Conservation (phyloP, 1,284 basidiomycete species). For the Austropuccinia psidii region DNA sequence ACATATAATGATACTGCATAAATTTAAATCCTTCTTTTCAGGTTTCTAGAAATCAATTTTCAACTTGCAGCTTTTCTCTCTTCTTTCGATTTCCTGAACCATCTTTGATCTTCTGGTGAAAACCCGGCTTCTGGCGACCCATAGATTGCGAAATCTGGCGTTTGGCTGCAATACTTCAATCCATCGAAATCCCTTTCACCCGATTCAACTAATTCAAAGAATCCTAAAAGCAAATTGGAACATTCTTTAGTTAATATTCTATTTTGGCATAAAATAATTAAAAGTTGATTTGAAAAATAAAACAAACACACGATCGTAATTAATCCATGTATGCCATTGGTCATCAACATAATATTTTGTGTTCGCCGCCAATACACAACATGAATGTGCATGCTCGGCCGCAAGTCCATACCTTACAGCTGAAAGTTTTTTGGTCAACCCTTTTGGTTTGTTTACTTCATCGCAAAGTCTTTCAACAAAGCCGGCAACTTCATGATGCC, state of each 20-base stretch:
- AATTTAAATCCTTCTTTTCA: too few species aligned
- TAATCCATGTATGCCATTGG: conserved; percentile 38
- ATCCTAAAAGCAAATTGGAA: conserved; percentile 8
- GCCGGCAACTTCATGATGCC: conserved; percentile 36
- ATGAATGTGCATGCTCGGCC: conserved; percentile 38
- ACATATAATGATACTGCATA: too few species aligned
- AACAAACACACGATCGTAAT: conserved; percentile 34
- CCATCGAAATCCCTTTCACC: conserved; percentile 24
- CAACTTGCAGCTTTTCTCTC: not conserved
- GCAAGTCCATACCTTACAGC: conserved; percentile 38
- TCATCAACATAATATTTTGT: conserved; percentile 34
- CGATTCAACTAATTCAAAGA: conserved; percentile 35
- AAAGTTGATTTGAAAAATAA: not conserved
- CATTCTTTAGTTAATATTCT: not conserved
- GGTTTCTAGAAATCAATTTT: too few species aligned
- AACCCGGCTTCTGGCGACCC: conserved; percentile 37
- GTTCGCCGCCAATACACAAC: conserved; percentile 37
- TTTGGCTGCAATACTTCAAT: conserved; percentile 21
- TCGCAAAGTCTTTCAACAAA: conserved; percentile 30
- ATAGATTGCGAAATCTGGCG: conserved; percentile 37
- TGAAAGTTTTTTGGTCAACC: too few species aligned
- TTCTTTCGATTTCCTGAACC: conserved; percentile 19
- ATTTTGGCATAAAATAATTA: not conserved
- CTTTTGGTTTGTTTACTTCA: conserved; percentile 7
- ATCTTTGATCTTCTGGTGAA: conserved; percentile 37